Base-by-base conservation (phyloP, 352 stramenopile genomes). In the Globisporangium recalcitrans region DNA sequence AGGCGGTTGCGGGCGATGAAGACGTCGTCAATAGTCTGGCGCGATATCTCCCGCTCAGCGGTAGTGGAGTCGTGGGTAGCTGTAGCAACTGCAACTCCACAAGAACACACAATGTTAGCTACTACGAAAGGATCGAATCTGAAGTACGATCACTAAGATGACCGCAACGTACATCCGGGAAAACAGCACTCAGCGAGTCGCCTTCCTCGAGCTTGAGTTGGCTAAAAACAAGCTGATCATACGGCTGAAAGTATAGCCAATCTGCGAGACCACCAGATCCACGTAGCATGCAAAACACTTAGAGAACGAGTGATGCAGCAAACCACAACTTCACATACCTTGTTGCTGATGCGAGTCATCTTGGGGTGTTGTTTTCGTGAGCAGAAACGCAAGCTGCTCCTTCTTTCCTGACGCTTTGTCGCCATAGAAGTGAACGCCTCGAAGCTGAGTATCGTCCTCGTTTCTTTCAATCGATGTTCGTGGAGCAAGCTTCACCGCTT, bases 211-310 rank as follows among this genome's bases (percentile, higher is more conserved):
- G 29, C 27, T 48, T 38, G 16, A 67, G n/a, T 8, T 11, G 16
- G n/a, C 46, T 65, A 38, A 77, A 80, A 29, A 44, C 19, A 49
- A 81, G 47, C 16, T 74, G 47, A 19, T 83, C 73, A 52, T 79
- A 83, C 11, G 47, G 36, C 53, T 79, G 68, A 6, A 83, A 59
- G 47, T 74, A 79, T 29, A 82, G 42, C 67, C 69, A 82, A n/a
- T 68, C 74, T 82, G 49, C 6, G 47, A 44, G 59, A 61, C 19
- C 26, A 67, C 52, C n/a, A 61, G 19, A 9, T 46, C n/a, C 21
- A 16, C 5, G 38, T 5, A 46, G 4, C 3, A 16, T 11, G 8
- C 8, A 4, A n/a, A 11, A 22, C n/a, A 38, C n/a, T n/a, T n/a
- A n/a, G n/a, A n/a, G n/a, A n/a, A n/a, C n/a, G 10, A 38, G 14